Conservation (phyloP, 2,329 filamentous ascomycete species). For the Penicillium sclerotiorum region DNA sequence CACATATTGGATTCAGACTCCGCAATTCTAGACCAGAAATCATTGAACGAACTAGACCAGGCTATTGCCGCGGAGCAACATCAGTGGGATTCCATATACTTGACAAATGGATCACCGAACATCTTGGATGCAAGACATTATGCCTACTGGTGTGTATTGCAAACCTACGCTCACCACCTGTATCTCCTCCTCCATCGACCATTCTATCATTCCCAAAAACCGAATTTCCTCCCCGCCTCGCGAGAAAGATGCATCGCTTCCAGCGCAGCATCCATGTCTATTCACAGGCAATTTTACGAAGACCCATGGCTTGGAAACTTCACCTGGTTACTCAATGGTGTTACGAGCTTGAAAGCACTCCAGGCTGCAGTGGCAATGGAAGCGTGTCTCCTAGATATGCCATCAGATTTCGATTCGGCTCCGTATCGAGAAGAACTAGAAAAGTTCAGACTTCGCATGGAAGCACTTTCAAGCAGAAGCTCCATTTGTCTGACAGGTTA, state of each 20-base stretch:
- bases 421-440: background rate
- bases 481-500: background rate
- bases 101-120: constrained; percentile 18
- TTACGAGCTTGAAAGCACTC: constrained; percentile 31
- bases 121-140: constrained; percentile 25
- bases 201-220: constrained; percentile 18
- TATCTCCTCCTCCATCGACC: too few species aligned
- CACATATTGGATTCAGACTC: constrained; percentile 17
- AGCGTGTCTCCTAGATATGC: constrained; percentile 17
- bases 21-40: constrained; percentile 6
- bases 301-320: constrained; percentile 24
- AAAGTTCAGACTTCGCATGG: background rate
- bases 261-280: constrained; percentile 21
- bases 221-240: constrained; percentile 11
- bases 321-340: constrained; percentile 28
- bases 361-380: constrained; percentile 30
- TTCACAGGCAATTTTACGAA: constrained; percentile 27
- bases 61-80: constrained; percentile 19
- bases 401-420: background rate
- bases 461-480: background rate
- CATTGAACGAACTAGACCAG: constrained; percentile 13
- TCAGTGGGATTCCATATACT: constrained; percentile 20
- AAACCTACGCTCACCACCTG: constrained; percentile 35
- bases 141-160: constrained; percentile 32
- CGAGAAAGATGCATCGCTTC: constrained; percentile 24